These are phyloP conservation scores for Camelina laxa DNA, from an alignment of 345 rosid genomes.

Conservation along the genomic window DNA sequence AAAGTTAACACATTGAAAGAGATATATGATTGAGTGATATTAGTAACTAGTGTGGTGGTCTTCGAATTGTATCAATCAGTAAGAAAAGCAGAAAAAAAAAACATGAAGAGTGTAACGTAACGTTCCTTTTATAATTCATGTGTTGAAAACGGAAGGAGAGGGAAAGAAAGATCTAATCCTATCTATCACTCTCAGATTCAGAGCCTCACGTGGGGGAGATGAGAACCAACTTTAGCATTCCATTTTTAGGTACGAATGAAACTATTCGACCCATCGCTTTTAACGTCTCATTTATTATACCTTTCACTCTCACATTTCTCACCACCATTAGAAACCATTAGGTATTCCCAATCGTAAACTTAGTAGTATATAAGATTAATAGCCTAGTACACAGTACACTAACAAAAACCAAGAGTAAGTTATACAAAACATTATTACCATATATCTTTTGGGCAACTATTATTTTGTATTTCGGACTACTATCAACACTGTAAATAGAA, in stretches of 20 bases:
- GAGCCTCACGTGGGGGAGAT: constrained; percentile 43
- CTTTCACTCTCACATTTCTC: constrained; percentile 6
- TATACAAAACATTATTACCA: background rate
- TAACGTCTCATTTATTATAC: constrained; percentile 33
- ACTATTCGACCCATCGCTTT: constrained; percentile 30
- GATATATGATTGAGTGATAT: background rate
- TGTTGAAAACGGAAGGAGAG: constrained; percentile 6
- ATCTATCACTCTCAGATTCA: constrained; percentile 33
- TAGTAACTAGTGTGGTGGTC: background rate
- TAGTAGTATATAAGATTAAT: background rate
- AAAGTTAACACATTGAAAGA: background rate
- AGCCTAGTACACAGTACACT: background rate
- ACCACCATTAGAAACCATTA: no score
- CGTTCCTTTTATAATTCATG: no score
- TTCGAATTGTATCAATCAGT: background rate
- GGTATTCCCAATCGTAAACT: no score
- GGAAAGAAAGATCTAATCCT: constrained; percentile 14
- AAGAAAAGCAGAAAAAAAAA: background rate
- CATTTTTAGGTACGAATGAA: constrained; percentile 20
- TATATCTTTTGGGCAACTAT: background rate
- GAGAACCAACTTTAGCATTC: constrained; percentile 8
- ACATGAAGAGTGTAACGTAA: background rate
- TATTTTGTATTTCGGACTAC: background rate
- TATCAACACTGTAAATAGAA: no score
- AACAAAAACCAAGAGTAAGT: no score